Percentiles rank a stretch among this genome's conserved stretches.
Evolutionary conservation across 2,329 filamentous ascomycete genomes (phyloP).

Genomic region (Lachnellula subtilissima): DNA sequence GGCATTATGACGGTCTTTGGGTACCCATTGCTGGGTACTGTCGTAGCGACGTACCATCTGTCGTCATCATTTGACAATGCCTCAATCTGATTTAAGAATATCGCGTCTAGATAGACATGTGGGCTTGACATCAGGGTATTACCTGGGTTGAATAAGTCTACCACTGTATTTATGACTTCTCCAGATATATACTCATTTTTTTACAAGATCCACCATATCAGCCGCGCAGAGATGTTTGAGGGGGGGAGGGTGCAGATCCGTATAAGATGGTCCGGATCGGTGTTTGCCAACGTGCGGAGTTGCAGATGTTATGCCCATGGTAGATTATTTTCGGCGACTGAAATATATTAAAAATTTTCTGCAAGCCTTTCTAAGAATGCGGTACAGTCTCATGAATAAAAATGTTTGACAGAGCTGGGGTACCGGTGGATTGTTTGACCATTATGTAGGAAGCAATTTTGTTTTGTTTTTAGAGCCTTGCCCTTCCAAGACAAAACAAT

Average conservation of each 20-base stretch:
- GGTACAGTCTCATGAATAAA: no score
- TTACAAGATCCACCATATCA: not conserved
- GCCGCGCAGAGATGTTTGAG: not conserved
- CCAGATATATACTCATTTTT: not conserved
- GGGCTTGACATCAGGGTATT: not conserved
- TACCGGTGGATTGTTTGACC: no score
- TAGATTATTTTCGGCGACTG: no score
- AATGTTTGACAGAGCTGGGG: no score
- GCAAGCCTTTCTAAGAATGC: no score
- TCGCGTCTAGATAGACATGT: not conserved
- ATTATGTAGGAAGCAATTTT: no score
- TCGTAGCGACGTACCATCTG: not conserved
- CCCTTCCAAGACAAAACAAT: no score
- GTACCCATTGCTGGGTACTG: not conserved
- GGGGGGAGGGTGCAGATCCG: not conserved
- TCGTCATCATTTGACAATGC: not conserved
- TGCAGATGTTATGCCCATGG: no score
- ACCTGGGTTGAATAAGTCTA: not conserved
- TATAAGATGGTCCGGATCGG: no score
- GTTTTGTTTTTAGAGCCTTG: no score
- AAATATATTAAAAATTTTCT: no score
- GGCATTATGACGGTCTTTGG: not conserved
- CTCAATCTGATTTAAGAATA: not conserved
- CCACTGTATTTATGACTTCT: not conserved
- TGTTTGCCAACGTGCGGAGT: no score